These are phyloP conservation scores for Zygoascus biomembranicola DNA, from an alignment of 805 yeast genomes.

Conservation along the genomic window DNA sequence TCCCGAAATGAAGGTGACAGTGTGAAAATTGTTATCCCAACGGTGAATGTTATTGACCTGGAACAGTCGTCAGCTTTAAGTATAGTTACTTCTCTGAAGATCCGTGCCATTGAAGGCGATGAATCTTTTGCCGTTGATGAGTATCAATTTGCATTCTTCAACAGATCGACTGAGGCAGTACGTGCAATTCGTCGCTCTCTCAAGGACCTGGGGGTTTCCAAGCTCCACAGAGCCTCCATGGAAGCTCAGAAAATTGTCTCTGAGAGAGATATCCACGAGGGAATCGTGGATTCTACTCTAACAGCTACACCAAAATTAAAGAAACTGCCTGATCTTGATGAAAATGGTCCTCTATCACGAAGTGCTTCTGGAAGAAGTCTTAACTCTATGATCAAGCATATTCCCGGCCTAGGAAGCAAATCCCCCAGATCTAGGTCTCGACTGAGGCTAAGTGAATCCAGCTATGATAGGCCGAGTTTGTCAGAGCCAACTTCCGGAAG, in stretches of 20 bases:
- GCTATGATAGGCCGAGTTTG: not conserved
- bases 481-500: not conserved
- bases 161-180: constrained; percentile 25
- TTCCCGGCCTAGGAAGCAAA: not conserved
- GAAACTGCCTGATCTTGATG: not conserved
- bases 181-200: constrained; percentile 5
- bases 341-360: not conserved
- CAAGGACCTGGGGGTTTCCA: constrained; percentile 8
- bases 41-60: constrained; percentile 54
- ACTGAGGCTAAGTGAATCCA: not conserved
- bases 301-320: not conserved
- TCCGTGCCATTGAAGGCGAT: constrained; percentile 53
- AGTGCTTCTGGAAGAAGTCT: not conserved
- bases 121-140: constrained; percentile 55
- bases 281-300: constrained; percentile 8
- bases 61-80: constrained; percentile 51
- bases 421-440: not conserved
- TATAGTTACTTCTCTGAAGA: constrained; percentile 44
- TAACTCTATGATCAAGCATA: not conserved
- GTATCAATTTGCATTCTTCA: constrained; percentile 59
- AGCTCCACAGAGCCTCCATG: not conserved
- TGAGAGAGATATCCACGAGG: not conserved
- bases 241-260: not conserved
- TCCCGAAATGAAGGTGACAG: constrained; percentile 61
- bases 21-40: constrained; percentile 70